Base-by-base conservation (phyloP, 768 basidiomycete species). In the Clitopilus hobsonii region DNA sequence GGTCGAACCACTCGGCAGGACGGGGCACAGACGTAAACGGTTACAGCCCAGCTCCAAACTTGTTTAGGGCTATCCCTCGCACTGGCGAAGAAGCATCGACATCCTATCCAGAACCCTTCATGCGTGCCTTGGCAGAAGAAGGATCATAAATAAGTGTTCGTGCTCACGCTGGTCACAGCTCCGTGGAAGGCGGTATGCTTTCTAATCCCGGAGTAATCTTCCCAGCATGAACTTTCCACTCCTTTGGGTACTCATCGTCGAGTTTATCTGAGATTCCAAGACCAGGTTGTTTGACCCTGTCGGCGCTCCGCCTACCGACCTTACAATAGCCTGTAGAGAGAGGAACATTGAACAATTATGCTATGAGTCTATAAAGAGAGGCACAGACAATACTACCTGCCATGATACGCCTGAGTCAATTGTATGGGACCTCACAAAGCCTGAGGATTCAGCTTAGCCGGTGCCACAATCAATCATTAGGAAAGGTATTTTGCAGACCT, bases 151-250 rank as follows among this genome's bases (percentile, higher is more conserved):
- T 36, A n/a, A 14, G 13, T 36, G 32, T 14, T 36, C n/a, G 32
- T 36, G 32, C n/a, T 36, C 54, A 59, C 58, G 64, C 67, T 71
- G 69, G 62, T 62, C 73, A 76, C 73, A 74, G 71, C 67, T 74
- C 76, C 76, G 75, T 71, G 74, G 71, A 70, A 73, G 72, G 67
- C 75, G 76, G 76, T 65, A 56, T 59, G 59, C 54, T 65, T 63
- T 63, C 73, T 70, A 71, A 67, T 70, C 69, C 69, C 62, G 66
- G 70, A 58, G 59, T 57, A 63, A 65, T 61, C 62, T 69, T 71
- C 70, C 63, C 67, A 71, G 61, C 57, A 52, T 60, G 69, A 76
- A 75, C 72, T 61, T 75, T 74, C 74, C 74, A 63, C 52, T 64
- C 55, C 65, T 58, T 69, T 66, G 75, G 70, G 63, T 58, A 59